Conservation (phyloP, 2,329 filamentous ascomycete genomes). For the Pyrenophora seminiperda region DNA sequence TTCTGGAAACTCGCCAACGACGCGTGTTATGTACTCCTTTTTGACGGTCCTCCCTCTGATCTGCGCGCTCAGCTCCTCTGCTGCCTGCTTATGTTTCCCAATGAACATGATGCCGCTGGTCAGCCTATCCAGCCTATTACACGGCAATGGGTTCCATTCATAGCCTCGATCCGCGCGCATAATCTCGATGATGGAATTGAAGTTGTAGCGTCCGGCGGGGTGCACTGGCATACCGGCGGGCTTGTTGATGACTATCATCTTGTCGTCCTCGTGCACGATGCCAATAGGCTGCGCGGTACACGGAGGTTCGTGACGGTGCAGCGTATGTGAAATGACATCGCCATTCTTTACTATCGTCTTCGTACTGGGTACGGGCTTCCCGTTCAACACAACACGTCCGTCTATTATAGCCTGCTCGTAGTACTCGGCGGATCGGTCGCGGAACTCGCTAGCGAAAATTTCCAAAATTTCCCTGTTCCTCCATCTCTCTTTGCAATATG, state of each 20-base stretch:
- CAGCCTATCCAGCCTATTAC: constrained; percentile 90
- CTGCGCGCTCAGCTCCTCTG: constrained; percentile 75
- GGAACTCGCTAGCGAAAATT: constrained; percentile 89
- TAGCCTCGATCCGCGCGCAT: constrained; percentile 75
- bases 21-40: constrained; percentile 93
- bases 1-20: constrained; percentile 88
- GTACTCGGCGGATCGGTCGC: constrained; percentile 84
- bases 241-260: constrained; percentile 96
- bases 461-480: constrained; percentile 79
- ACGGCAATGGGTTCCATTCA: constrained; percentile 69
- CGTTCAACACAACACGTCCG: constrained; percentile 81
- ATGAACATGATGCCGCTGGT: constrained; percentile 99
- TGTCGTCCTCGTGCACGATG: constrained; percentile 87
- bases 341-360: constrained; percentile 82
- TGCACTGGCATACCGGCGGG: constrained; percentile 94
- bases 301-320: constrained; percentile 94
- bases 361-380: constrained; percentile 67
- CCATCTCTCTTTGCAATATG: constrained; percentile 93
- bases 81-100: constrained; percentile 80
- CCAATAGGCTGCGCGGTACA: constrained; percentile 80
- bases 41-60: constrained; percentile 81
- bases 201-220: constrained; percentile 92
- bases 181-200: constrained; percentile 93
- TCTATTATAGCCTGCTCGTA: constrained; percentile 79
- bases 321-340: constrained; percentile 87